These are phyloP conservation scores for Sambucus nigra DNA, from an alignment of 129 eudicot genomes.

Conservation along the genomic window DNA sequence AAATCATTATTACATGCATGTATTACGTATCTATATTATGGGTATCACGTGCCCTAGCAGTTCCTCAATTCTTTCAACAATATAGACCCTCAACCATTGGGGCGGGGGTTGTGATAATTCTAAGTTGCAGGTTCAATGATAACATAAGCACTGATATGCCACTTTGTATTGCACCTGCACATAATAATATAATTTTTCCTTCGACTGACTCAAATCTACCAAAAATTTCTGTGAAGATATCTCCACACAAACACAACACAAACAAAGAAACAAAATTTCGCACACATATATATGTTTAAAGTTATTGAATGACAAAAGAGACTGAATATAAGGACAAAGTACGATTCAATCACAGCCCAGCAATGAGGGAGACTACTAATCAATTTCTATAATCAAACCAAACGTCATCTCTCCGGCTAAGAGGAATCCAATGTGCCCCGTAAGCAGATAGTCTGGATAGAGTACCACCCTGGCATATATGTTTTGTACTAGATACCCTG, in stretches of 20 bases:
- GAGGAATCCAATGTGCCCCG: slow-evolving; percentile 13
- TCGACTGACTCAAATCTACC: neutral
- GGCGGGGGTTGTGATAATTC: too few relatives aligned
- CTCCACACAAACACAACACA: neutral
- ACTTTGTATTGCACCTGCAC: too few relatives aligned
- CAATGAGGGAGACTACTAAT: neutral
- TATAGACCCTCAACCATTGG: too few relatives aligned
- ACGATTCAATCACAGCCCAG: neutral
- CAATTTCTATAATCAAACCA: neutral
- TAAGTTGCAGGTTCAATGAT: too few relatives aligned
- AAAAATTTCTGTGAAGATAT: neutral
- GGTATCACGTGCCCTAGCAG: too few relatives aligned
- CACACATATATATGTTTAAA: neutral
- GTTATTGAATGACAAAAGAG: neutral
- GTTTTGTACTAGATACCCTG: too few relatives aligned
- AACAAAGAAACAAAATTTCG: neutral
- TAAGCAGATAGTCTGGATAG: slow-evolving; percentile 3
- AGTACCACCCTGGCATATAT: slow-evolving; percentile 6
- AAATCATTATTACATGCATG: too few relatives aligned
- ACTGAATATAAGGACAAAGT: neutral
- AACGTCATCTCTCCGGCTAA: neutral
- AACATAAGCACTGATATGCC: too few relatives aligned
- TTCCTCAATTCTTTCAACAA: too few relatives aligned
- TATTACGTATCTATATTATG: too few relatives aligned
- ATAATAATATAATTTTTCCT: neutral